Conservation (phyloP, 768 basidiomycete species). For the Boletellus emodensis region DNA sequence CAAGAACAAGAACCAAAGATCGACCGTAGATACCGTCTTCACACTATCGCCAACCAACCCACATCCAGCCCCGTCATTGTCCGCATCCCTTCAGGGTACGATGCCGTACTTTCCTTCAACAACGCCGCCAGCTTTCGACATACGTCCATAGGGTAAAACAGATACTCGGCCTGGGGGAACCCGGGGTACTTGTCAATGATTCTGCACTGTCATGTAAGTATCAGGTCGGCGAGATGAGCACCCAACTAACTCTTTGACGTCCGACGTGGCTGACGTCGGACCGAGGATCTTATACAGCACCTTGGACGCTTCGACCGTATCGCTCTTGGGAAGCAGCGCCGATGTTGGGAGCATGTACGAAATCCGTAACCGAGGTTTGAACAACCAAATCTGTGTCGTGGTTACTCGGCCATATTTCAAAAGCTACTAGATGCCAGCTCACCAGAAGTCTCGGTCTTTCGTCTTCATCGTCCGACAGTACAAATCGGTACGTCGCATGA, state of each 20-base stretch:
- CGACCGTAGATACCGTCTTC: neutral
- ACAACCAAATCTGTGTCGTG: constrained; percentile 76
- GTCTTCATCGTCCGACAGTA: constrained; percentile 83
- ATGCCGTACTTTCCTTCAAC: constrained; percentile 71
- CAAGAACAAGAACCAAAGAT: neutral
- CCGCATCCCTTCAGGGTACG: constrained; percentile 73
- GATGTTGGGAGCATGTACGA: constrained; percentile 61
- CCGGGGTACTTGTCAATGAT: constrained; percentile 69
- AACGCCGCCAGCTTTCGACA: constrained; percentile 67
- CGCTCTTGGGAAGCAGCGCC: constrained; percentile 57
- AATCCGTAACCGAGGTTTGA: constrained; percentile 83
- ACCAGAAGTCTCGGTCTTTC: constrained; percentile 78
- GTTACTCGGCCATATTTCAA: neutral
- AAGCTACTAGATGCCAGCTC: constrained; percentile 18
- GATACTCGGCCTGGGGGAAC: constrained; percentile 84
- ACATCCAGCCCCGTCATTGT: constrained; percentile 80
- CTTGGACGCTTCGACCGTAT: constrained; percentile 69
- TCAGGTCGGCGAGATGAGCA: neutral
- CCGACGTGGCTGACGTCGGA: constrained; percentile 44
- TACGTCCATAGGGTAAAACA: constrained; percentile 77
- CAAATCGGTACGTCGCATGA: constrained; percentile 90
- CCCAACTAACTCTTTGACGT: constrained; percentile 25
- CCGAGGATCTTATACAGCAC: constrained; percentile 80
- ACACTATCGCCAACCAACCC: constrained; percentile 56
- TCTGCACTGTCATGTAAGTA: constrained; percentile 29